Evolutionary conservation across 1,284 basidiomycete genomes (phyloP), one percentile per base, ranked within the genome.

Genomic region (Pholiota adiposa): DNA sequence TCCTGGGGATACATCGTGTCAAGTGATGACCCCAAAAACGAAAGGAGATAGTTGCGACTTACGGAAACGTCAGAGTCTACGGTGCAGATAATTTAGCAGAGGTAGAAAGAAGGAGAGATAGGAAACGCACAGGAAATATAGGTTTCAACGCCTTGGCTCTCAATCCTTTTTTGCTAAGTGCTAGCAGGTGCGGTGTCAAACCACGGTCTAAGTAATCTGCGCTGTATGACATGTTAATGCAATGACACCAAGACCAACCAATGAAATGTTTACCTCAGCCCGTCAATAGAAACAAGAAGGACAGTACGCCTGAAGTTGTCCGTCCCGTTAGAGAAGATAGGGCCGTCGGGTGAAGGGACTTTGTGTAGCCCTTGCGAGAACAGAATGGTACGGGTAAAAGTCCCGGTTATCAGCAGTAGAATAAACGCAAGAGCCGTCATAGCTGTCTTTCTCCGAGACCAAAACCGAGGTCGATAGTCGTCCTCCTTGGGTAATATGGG

Each of bases 31-130:
- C 57, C 29, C 40, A 16, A 31, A 46, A 34, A 46, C n/a, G n/a
- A n/a, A n/a, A n/a, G n/a, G n/a, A n/a, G 34, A 51, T 36, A 46
- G 52, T 12, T 46, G 27, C 21, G 33, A 78, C 89, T 80, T 69
- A 92, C 84, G 93, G 96, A 69, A 97, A 97, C 0, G 96, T 97
- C 63, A 96, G 74, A 0, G 93, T 92, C 91, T 93, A 66, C 56
- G 38, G 56, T 53, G 43, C 19, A 9, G 31, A 54, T 4, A 33
- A 23, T 18, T 50, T 38, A 54, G 51, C 56, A 40, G 53, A 49
- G 14, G 21, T 33, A 23, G 27, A 21, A 46, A 1, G 48, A 51
- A 23, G 38, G 11, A 18, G 25, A 23, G 8, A 3, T n/a, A 33
- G 1, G 2, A 43, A 27, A 77, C 89, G 65, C 65, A 92, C 90